phyloP scores from a whole-genome alignment of 345 rosid species.

The Populus alba region DNA sequence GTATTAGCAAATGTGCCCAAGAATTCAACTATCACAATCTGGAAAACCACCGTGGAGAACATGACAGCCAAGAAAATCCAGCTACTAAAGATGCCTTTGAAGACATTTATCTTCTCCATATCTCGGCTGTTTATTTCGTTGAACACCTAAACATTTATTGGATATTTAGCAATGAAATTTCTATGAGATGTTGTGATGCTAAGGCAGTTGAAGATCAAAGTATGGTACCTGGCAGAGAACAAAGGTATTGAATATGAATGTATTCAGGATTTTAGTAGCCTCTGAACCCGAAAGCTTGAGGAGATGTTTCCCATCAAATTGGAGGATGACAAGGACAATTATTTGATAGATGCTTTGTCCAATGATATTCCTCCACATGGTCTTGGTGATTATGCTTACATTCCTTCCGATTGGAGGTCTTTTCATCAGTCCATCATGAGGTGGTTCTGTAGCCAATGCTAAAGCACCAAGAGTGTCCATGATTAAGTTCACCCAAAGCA shows the following conservation, averaged over 20 bases:
- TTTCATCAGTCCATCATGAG: constrained; percentile 66
- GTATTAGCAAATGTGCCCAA: constrained; percentile 64
- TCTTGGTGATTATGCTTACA: constrained; percentile 51
- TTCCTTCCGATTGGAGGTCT: constrained; percentile 61
- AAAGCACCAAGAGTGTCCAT: constrained; percentile 90
- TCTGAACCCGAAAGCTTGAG: constrained; percentile 50
- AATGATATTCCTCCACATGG: constrained; percentile 79
- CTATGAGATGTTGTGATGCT: not conserved
- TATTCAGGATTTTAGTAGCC: constrained; percentile 53
- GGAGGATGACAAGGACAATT: constrained; percentile 48
- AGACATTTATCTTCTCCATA: constrained; percentile 65
- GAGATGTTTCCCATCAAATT: constrained; percentile 52
- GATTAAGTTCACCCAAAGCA: constrained; percentile 87
- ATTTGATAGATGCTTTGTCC: constrained; percentile 76
- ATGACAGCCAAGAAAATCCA: constrained; percentile 62
- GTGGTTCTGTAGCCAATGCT: constrained; percentile 83
- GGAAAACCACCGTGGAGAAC: constrained; percentile 53
- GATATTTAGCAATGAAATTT: not conserved
- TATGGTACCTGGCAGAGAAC: constrained; percentile 67
- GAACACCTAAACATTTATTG: constrained; percentile 47
- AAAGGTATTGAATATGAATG: constrained; percentile 68
- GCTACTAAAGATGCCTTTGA: constrained; percentile 48
- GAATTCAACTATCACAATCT: constrained; percentile 54
- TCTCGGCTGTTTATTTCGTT: constrained; percentile 78
- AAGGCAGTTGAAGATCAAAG: not conserved